Evolutionary conservation across 768 basidiomycete genomes (phyloP), one percentile per base, ranked within the genome.

Genomic region (Baorangia bicolor): DNA sequence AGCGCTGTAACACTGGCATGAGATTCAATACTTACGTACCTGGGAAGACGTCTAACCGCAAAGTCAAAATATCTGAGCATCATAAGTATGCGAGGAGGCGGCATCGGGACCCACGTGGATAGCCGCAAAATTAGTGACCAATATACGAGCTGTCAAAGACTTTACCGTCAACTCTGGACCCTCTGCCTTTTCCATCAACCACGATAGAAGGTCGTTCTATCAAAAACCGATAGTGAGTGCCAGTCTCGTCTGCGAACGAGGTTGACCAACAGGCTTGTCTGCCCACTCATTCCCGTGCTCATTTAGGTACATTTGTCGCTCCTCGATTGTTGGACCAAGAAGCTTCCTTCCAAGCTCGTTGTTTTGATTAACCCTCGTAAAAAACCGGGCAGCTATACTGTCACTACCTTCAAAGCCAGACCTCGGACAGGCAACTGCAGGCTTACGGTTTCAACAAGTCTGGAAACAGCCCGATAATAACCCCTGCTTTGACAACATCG

Each of bases 141-240:
- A n/a, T 2, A 62, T 11, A 13, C 61, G 50, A 6, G 12, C 13
- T 4, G 51, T 51, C 60, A 75, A 55, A 67, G 67, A 20, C n/a
- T 56, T 28, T 5, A 53, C n/a, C 0, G 65, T 48, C 23, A 48
- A 10, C 35, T 68, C 55, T 18, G 61, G 25, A 42, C 59, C 52
- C 1, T 53, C 20, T 5, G 64, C 69, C 9, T 61, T 62, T 11
- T 69, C 68, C 34, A 73, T 61, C 28, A 72, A 40, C 72, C 74
- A 75, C 9, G 61, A 56, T 4, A 75, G 47, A 38, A 74, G 33
- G 47, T 75, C 74, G 20, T 67, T 64, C 72, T 70, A 44, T 23
- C 2, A 23, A 25, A 28, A 25, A 21, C n/a, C 4, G 12, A 45
- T 9, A 20, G 28, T 45, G n/a, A 30, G 28, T 45, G 3, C 28